A percentile compares a stretch with the other conserved stretches of the same genome.
These are phyloP conservation scores for Aureobasidium sp. DNA, from an alignment of 2,329 filamentous ascomycete genomes.

Conservation along the genomic window DNA sequence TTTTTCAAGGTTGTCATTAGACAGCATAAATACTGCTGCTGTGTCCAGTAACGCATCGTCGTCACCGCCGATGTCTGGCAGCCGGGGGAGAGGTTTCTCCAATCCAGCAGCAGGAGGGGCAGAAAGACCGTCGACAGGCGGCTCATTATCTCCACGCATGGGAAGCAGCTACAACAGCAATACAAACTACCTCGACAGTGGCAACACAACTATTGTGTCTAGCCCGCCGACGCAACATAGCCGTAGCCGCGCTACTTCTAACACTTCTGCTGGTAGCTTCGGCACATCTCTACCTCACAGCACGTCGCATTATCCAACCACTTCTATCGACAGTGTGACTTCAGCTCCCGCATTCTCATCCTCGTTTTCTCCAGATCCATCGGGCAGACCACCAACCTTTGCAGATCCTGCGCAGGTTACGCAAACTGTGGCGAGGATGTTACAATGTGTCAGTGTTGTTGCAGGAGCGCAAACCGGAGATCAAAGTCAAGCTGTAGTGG, in stretches of 20 bases:
- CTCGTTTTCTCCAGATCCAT: conserved; percentile 9
- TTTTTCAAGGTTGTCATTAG: conserved; percentile 81
- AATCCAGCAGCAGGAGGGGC: conserved; percentile 28
- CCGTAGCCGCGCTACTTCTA: conserved; percentile 76
- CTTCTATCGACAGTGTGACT: conserved; percentile 18
- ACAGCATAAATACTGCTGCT: conserved; percentile 53
- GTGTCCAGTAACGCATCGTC: conserved; percentile 19
- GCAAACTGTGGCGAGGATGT: conserved; percentile 88
- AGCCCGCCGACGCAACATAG: conserved; percentile 31
- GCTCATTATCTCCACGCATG: conserved; percentile 66
- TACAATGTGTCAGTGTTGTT: conserved; percentile 91
- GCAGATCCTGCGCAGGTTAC: conserved; percentile 63
- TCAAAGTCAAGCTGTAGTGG: conserved; percentile 68
- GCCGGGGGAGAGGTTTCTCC: conserved; percentile 23
- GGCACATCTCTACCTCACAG: conserved; percentile 33
- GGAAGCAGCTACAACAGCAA: conserved; percentile 69
- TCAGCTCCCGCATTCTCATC: conserved; percentile 15
- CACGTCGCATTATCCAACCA: conserved; percentile 20
- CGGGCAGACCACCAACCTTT: conserved; percentile 18
- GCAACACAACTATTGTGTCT: conserved; percentile 48
- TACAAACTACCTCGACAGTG: conserved; percentile 60
- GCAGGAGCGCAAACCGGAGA: conserved; percentile 68
- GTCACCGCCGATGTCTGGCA: conserved; percentile 21
- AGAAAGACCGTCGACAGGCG: conserved; percentile 55
- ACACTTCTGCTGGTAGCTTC: conserved; percentile 56